phyloP scores from a whole-genome alignment of 23 red algal genomes.

The Gracilaria gracilis region DNA sequence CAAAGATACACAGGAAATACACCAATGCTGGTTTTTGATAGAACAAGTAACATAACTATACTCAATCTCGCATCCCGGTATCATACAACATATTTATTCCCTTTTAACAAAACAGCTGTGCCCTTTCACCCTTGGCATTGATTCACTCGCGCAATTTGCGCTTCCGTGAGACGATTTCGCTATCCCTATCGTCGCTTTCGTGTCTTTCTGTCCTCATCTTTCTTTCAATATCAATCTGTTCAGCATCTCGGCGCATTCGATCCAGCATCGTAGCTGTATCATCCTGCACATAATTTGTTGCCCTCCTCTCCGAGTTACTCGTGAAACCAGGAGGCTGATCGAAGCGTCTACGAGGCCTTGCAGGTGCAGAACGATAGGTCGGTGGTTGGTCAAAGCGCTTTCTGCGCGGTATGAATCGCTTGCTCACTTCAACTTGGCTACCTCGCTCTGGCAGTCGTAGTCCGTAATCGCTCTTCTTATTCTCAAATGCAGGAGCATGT shows the following conservation, averaged over 20 bases:
- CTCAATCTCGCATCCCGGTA: too few relatives aligned
- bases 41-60: too few relatives aligned
- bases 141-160: constrained; percentile 6
- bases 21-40: too few relatives aligned
- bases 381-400: constrained; percentile 25
- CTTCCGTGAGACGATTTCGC: not conserved
- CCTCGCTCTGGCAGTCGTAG: constrained; percentile 25
- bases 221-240: constrained; percentile 9
- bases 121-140: too few relatives aligned
- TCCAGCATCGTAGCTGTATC: not conserved
- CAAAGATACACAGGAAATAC: too few relatives aligned
- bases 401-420: constrained; percentile 22
- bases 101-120: too few relatives aligned
- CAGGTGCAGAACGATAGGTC: not conserved
- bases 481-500: too few relatives aligned
- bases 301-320: not conserved
- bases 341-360: not conserved
- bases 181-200: not conserved
- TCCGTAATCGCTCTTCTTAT: not conserved
- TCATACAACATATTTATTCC: too few relatives aligned
- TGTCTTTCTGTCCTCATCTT: not conserved
- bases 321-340: constrained; percentile 2
- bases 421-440: not conserved
- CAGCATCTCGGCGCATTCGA: constrained; percentile 18
- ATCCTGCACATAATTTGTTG: not conserved